A percentile compares a stretch with the other conserved stretches of the same genome.
Evolutionary conservation across 192 early-diverging fungal genomes (phyloP).

Genomic region (Dissophora globulifera): DNA sequence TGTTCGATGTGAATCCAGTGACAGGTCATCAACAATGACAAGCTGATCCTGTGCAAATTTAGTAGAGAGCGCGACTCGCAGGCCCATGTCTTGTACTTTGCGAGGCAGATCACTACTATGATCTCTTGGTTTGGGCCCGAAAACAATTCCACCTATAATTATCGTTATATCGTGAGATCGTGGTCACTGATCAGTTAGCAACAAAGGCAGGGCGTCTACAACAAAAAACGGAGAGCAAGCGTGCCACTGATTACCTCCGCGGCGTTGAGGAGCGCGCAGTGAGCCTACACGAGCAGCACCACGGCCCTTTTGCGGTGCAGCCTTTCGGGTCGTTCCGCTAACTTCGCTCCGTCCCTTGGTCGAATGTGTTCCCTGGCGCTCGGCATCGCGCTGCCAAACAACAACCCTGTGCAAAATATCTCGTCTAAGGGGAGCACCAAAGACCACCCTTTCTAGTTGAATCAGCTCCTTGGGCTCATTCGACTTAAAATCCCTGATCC

Average conservation of each 20-base stretch:
- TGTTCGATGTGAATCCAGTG: constrained; percentile 66
- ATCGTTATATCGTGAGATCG: neutral
- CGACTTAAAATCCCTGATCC: constrained; percentile 79
- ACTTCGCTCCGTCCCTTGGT: constrained; percentile 87
- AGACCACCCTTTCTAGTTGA: constrained; percentile 76
- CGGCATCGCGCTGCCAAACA: constrained; percentile 85
- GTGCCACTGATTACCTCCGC: no score
- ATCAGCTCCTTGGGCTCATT: constrained; percentile 77
- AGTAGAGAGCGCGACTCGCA: constrained; percentile 85
- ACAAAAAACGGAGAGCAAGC: no score
- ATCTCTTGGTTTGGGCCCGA: constrained; percentile 91
- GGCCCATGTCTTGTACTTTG: constrained; percentile 87
- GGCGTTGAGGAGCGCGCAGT: constrained; percentile 84
- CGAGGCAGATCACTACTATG: constrained; percentile 84
- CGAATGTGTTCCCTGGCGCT: constrained; percentile 85
- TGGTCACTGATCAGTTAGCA: neutral
- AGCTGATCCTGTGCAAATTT: constrained; percentile 94
- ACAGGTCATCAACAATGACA: constrained; percentile 79
- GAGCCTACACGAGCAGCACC: constrained; percentile 92
- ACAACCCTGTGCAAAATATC: constrained; percentile 90
- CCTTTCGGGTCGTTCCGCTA: constrained; percentile 83
- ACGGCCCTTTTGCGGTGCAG: constrained; percentile 91
- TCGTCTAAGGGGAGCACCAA: constrained; percentile 75
- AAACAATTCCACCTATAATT: constrained; percentile 73
- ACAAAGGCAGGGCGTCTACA: neutral